Conservation (phyloP, 2,329 filamentous ascomycete genomes). For the Ophiocordyceps camponoti-saundersi region DNA sequence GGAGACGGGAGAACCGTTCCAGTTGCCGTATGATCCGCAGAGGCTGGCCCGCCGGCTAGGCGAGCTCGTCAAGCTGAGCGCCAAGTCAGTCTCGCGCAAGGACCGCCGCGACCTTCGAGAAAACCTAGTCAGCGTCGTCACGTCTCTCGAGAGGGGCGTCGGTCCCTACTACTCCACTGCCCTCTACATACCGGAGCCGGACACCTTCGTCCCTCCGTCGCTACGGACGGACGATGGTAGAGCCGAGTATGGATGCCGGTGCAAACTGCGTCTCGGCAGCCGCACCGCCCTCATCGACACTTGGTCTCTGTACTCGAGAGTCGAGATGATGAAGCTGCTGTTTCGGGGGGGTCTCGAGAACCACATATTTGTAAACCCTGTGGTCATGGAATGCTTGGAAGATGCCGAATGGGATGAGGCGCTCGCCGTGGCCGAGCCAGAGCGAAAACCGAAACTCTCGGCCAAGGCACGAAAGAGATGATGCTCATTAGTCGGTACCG, state of each 20-base stretch:
- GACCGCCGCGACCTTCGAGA: conserved; percentile 29
- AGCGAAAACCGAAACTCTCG: conserved; percentile 2
- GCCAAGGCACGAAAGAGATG: conserved; percentile 8
- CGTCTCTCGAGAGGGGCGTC: conserved; percentile 34
- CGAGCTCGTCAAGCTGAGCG: conserved; percentile 28
- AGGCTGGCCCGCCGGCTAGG: conserved; percentile 28
- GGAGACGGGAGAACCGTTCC: conserved; percentile 28
- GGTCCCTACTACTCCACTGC: conserved; percentile 38
- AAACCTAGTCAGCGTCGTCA: conserved; percentile 32
- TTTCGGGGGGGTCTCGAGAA: conserved; percentile 26
- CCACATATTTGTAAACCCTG: conserved; percentile 20
- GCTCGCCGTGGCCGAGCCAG: conserved; percentile 2
- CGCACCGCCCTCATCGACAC: conserved; percentile 27
- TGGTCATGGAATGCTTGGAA: conserved; percentile 19
- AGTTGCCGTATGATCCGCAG: conserved; percentile 33
- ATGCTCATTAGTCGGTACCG: background rate
- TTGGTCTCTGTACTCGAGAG: conserved; percentile 31
- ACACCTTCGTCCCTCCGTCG: conserved; percentile 23
- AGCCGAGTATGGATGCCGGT: conserved; percentile 33
- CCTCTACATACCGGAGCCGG: conserved; percentile 18
- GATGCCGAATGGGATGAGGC: conserved; percentile 16
- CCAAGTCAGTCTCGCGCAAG: conserved; percentile 31
- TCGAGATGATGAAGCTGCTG: conserved; percentile 29
- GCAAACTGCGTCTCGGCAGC: conserved; percentile 30
- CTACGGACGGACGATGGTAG: conserved; percentile 24